Percentiles rank a stretch among this genome's conserved stretches.
Conservation (phyloP, 2,329 filamentous ascomycete species). For the Sarocladium kiliense region DNA sequence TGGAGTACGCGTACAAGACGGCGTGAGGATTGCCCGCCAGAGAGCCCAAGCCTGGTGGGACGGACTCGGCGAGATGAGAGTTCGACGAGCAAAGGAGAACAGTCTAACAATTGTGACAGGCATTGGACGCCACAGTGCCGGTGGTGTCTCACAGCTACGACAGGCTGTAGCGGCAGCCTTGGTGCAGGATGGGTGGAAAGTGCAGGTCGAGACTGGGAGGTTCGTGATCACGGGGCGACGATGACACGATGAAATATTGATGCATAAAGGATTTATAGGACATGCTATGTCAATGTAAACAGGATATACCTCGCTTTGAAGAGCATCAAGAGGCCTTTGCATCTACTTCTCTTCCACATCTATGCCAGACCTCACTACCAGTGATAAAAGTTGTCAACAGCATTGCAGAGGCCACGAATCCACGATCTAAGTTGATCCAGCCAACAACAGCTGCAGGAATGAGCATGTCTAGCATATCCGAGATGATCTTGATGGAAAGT, state of each 20-base stretch:
- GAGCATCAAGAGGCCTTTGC: slow-evolving; percentile 1
- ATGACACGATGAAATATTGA: slow-evolving; percentile 13
- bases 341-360: slow-evolving; percentile 27
- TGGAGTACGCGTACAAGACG: slow-evolving; percentile 75
- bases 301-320: background rate
- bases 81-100: slow-evolving; percentile 38
- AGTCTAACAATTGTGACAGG: slow-evolving; percentile 78
- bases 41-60: slow-evolving; percentile 73
- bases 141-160: slow-evolving; percentile 70
- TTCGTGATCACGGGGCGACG: slow-evolving; percentile 62
- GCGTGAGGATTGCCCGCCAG: slow-evolving; percentile 68
- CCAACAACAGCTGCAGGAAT: slow-evolving; percentile 56
- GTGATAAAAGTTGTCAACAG: slow-evolving; percentile 58
- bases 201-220: slow-evolving; percentile 66
- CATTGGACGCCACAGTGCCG: slow-evolving; percentile 69
- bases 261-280: background rate
- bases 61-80: slow-evolving; percentile 58
- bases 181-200: slow-evolving; percentile 75
- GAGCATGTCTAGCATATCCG: slow-evolving; percentile 57
- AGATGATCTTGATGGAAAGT: slow-evolving; percentile 43
- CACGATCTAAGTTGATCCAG: slow-evolving; percentile 49
- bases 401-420: slow-evolving; percentile 53
- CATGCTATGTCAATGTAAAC: no score
- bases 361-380: slow-evolving; percentile 56
- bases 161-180: slow-evolving; percentile 75